phyloP scores from a whole-genome alignment of 2,329 filamentous ascomycete species.

The Dothideomycetidae sp. region DNA sequence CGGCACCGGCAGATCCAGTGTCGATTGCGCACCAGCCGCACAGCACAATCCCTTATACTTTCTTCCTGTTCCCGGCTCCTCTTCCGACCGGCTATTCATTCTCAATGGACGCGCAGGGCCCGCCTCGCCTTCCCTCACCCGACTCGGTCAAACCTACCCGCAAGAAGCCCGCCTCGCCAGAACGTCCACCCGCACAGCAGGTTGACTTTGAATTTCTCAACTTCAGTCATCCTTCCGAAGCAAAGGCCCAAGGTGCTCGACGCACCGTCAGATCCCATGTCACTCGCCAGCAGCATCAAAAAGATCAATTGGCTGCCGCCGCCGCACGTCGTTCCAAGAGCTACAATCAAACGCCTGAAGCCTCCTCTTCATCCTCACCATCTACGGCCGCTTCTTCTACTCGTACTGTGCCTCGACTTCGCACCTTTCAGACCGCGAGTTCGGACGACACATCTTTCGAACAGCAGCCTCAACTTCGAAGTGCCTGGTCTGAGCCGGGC shows the following conservation, averaged over 20 bases:
- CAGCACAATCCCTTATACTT: neutral
- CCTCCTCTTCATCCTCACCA: no score
- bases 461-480: constrained; percentile 16
- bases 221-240: constrained; percentile 21
- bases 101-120: no score
- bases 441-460: constrained; percentile 6
- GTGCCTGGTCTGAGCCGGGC: constrained; percentile 12
- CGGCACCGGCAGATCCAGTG: no score
- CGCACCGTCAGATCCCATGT: constrained; percentile 24
- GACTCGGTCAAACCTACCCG: no score
- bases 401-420: no score
- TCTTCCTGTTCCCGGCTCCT: neutral
- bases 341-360: constrained; percentile 4
- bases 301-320: constrained; percentile 15
- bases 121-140: no score
- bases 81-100: no score
- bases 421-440: constrained; percentile 10
- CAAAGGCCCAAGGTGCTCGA: constrained; percentile 19
- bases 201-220: constrained; percentile 9
- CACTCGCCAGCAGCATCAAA: constrained; percentile 20
- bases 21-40: neutral
- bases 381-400: no score
- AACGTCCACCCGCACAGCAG: constrained; percentile 5
- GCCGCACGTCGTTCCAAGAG: constrained; percentile 14
- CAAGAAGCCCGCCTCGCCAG: constrained; percentile 3